A percentile compares a stretch with the other conserved stretches of the same genome.
phyloP scores from a whole-genome alignment of 1,284 basidiomycete genomes.

The Ustilago nuda region DNA sequence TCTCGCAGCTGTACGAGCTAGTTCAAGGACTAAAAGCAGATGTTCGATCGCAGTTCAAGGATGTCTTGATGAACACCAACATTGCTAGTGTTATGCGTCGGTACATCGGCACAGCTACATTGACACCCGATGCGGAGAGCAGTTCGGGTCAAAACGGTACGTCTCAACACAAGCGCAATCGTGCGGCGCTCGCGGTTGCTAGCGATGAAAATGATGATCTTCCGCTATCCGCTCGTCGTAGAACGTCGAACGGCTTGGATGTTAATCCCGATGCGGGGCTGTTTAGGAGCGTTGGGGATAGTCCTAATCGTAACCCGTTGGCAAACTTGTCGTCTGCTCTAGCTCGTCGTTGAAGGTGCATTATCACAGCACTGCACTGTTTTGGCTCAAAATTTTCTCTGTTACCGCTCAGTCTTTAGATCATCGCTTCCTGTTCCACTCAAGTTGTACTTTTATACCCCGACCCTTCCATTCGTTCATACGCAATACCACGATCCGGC shows the following conservation, averaged over 20 bases:
- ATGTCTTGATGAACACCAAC: slow-evolving; percentile 43
- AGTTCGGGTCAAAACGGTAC: slow-evolving; percentile 4
- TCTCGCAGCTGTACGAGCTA: slow-evolving; percentile 33
- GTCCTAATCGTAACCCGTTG: slow-evolving; percentile 25
- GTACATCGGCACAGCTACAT: slow-evolving; percentile 29
- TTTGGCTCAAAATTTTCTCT: neutral
- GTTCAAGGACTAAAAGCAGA: slow-evolving; percentile 43
- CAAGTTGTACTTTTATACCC: slow-evolving; percentile 17
- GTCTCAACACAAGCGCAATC: slow-evolving; percentile 15
- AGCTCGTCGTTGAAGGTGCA: neutral
- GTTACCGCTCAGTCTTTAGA: neutral
- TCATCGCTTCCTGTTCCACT: neutral
- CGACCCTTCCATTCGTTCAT: neutral
- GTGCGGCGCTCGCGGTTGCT: neutral
- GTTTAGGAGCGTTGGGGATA: slow-evolving; percentile 9
- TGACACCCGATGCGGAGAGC: slow-evolving; percentile 11
- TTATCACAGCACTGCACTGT: neutral
- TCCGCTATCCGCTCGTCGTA: slow-evolving; percentile 15
- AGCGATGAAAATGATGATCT: slow-evolving; percentile 28
- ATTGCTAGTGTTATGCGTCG: slow-evolving; percentile 25
- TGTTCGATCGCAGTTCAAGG: slow-evolving; percentile 49
- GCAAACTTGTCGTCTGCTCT: slow-evolving; percentile 26
- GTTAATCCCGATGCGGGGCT: slow-evolving; percentile 34
- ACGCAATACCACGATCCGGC: too few relatives aligned
- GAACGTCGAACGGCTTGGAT: slow-evolving; percentile 19